Evolutionary conservation across 768 basidiomycete species (phyloP).

Genomic region (Cyathus striatus): DNA sequence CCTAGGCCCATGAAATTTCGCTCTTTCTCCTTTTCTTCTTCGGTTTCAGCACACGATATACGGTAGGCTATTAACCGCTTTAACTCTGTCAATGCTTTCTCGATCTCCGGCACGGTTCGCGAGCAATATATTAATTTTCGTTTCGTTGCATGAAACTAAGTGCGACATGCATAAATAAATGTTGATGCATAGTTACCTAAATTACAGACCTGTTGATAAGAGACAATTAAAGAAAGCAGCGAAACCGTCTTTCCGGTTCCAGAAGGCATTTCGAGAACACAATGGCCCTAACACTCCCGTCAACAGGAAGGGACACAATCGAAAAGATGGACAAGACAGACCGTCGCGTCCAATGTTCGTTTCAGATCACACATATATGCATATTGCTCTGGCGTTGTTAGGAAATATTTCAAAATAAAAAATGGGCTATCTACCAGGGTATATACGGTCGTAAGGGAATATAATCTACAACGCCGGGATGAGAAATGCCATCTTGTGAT

Average conservation of each 20-base stretch:
- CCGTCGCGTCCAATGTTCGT: slow-evolving; percentile 90
- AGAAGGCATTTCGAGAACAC: slow-evolving; percentile 99
- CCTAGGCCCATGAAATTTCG: slow-evolving; percentile 83
- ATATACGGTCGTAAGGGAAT: slow-evolving; percentile 93
- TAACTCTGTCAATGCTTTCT: slow-evolving; percentile 94
- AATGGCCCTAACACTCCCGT: slow-evolving; percentile 73
- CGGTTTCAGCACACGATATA: slow-evolving; percentile 61
- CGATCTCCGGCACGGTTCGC: slow-evolving; percentile 98
- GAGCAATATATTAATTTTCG: slow-evolving; percentile 98
- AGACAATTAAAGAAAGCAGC: slow-evolving; percentile 89
- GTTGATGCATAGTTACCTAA: not conserved
- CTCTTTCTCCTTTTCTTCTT: slow-evolving; percentile 75
- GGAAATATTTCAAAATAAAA: slow-evolving; percentile 2
- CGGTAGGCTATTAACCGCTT: slow-evolving; percentile 93
- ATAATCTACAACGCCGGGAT: slow-evolving; percentile 49
- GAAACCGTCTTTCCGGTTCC: slow-evolving; percentile 99
- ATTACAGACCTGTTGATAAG: slow-evolving; percentile 82
- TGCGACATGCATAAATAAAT: slow-evolving; percentile 8
- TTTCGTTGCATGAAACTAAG: slow-evolving; percentile 87
- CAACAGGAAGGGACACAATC: not conserved
- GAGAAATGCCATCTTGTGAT: not conserved
- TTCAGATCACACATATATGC: slow-evolving; percentile 99
- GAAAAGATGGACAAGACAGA: slow-evolving; percentile 22
- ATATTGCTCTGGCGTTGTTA: slow-evolving; percentile 76
- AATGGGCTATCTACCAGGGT: slow-evolving; percentile 63